Base-by-base conservation (phyloP, 2,329 filamentous ascomycete genomes). In the Cercospora citrullina region DNA sequence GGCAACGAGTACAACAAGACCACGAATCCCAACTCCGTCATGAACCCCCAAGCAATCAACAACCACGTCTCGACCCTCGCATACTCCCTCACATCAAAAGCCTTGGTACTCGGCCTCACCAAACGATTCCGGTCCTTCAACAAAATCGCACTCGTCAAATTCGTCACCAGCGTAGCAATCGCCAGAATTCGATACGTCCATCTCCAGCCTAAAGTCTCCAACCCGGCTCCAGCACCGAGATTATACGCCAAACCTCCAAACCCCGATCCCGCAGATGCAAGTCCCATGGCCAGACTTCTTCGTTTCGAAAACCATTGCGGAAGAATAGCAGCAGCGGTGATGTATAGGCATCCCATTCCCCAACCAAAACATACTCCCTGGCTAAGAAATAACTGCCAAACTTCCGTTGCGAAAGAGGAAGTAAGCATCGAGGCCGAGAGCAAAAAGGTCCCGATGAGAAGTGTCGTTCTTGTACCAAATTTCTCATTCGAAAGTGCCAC, bases 331-430 rank as follows among this genome's bases (percentile, higher is more conserved):
- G 89, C 87, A 5, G 85, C 87, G 1, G 87, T 86, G 3, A 90
- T 90, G 75, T 93, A 94, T 7, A 89, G 81, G 65, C 93, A 89
- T 0, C 91, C 91, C 84, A 93, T 89, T 3, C 90, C 91, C 39
- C 88, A 79, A 30, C 91, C 91, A 69, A 93, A 93, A 59, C 88
- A 86, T 2, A 92, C 74, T 7, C 91, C 91, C 76, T 94, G 91
- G 9, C 85, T 86, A 0, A 94, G 84, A 66, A 92, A 87, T 0
- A 94, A 83, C 36, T 93, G 91, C 89, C 90, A 93, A 65, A 91
- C 87, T 64, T 86, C 75, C n/a, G 78, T 82, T 0, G 89, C 85
- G 72, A 91, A 92, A 14, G 88, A 91, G 10, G 91, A 90, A 2
- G 86, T 87, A 58, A 93, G 84, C 72, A 93, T 85, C 5, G 87